Evolutionary conservation across 768 basidiomycete genomes (phyloP), one percentile per base, ranked within the genome.

Genomic region (Inosperma sp.): DNA sequence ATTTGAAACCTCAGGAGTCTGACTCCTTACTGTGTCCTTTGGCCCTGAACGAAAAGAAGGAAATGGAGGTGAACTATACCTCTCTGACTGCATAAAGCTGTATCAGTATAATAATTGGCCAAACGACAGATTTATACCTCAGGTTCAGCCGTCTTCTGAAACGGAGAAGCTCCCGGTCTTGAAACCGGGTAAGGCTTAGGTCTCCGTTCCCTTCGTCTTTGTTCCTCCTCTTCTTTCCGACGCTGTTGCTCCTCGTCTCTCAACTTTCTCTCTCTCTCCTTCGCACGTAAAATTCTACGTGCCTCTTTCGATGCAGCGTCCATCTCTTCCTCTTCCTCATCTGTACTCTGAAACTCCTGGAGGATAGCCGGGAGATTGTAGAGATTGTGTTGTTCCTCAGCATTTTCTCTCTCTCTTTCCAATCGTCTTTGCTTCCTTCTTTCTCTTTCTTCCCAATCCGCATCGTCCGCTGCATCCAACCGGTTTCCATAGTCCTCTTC

Each of bases 321-420:
- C 46, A 70, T 55, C 31, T 61, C 62, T 19, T 56, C 54, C 6
- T 65, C 63, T 21, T 74, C 75, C 9, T 73, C 72, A 13, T 78
- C 77, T n/a, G 70, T 72, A 35, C 67, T 69, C 12, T 72, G 60
- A 19, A 71, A 47, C 21, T 59, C 68, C 39, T 65, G 67, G 36
- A 80, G 62, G 16, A 68, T 56, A 21, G 66, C 68, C n/a, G 71
- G 68, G 48, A 71, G 63, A 51, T 62, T 66, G 8, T 56, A 59
- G 29, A 51, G 44, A 5, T 51, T 43, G n/a, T 37, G 29, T 25
- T 48, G 29, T 13, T 43, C 53, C 10, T 47, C n/a, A 30, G 26
- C 25, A 3, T 14, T 19, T 26, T 48, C 33, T 51, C 29, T 47
- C 17, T 21, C 45, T 14, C 39, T 53, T 37, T 46, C 42, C 22